Evolutionary conservation across 2,329 filamentous ascomycete genomes (phyloP).

Genomic region (Apiospora marii): DNA sequence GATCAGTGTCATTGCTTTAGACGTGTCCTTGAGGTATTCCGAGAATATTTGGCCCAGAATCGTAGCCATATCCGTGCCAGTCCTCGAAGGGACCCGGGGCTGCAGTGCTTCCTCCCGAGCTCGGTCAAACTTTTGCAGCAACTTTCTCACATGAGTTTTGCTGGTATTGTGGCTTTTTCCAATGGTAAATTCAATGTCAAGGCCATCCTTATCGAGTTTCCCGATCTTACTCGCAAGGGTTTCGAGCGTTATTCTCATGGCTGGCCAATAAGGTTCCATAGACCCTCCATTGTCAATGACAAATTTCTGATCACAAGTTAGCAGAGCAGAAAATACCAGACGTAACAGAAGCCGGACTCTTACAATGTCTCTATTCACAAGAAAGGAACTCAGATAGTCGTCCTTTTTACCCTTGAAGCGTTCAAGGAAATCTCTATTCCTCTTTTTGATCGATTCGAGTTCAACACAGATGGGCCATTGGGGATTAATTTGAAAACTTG

Average conservation of each 20-base stretch:
- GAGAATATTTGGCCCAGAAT: background rate
- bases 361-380: constrained; percentile 19
- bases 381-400: background rate
- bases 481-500: background rate
- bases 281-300: constrained; percentile 21
- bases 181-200: background rate
- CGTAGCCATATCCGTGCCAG: constrained; percentile 2
- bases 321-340: no score
- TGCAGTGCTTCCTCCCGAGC: background rate
- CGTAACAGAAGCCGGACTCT: background rate
- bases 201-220: background rate
- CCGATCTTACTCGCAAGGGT: background rate
- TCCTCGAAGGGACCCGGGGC: background rate
- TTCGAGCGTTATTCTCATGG: background rate
- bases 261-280: constrained; percentile 1
- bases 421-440: background rate
- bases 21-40: background rate
- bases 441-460: background rate
- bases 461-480: background rate
- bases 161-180: background rate
- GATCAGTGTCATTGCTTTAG: constrained; percentile 9
- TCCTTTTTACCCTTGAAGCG: background rate
- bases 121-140: background rate
- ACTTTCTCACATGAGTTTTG: background rate
- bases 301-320: background rate